Evolutionary conservation across 1,284 basidiomycete species (phyloP).

Genomic region (Lentinus polychrous): DNA sequence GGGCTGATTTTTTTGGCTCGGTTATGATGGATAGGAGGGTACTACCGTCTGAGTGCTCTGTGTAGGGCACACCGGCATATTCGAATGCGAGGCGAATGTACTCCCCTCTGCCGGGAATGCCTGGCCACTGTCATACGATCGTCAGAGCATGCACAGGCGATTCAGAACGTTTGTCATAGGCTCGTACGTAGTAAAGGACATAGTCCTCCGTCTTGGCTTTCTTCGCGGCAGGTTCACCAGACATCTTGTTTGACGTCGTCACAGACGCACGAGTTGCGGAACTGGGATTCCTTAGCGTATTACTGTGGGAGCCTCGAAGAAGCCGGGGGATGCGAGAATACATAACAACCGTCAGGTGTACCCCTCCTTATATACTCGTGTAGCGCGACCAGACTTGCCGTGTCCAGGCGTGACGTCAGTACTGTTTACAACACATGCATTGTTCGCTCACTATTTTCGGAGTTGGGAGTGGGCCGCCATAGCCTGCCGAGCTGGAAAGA

Average conservation of each 20-base stretch:
- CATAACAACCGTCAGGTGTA: too few species aligned
- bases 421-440: too few species aligned
- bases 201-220: slow-evolving; percentile 23
- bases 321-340: too few species aligned
- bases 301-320: too few species aligned
- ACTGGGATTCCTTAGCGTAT: too few species aligned
- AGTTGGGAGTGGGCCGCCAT: too few species aligned
- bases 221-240: slow-evolving; percentile 14
- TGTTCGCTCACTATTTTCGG: too few species aligned
- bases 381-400: too few species aligned
- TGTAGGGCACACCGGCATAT: slow-evolving; percentile 30
- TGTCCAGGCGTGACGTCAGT: too few species aligned
- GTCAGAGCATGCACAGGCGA: not conserved
- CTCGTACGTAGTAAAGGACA: slow-evolving; percentile 24
- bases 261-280: not conserved
- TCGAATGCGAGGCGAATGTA: slow-evolving; percentile 40
- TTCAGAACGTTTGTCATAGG: not conserved
- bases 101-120: slow-evolving; percentile 40
- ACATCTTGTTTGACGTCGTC: not conserved
- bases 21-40: slow-evolving; percentile 16
- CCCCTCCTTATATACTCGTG: too few species aligned
- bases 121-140: slow-evolving; percentile 21
- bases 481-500: too few species aligned
- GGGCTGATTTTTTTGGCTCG: slow-evolving; percentile 15
- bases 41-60: slow-evolving; percentile 21